Evolutionary conservation across 2,329 filamentous ascomycete species (phyloP).

Genomic region (Claviceps sp.): DNA sequence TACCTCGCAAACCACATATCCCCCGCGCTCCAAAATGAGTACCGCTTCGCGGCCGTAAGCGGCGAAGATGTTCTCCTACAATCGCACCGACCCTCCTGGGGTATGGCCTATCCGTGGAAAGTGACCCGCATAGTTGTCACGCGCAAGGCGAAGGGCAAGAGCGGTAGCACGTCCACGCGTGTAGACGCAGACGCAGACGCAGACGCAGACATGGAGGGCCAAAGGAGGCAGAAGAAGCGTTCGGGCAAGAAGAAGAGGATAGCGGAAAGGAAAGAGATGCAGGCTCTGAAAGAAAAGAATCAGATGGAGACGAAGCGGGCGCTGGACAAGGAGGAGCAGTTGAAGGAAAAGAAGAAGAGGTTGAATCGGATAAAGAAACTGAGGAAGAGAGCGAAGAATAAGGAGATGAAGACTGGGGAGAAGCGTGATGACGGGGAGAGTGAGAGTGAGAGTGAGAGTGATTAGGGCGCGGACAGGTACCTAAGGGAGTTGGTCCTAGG

Average conservation of each 20-base stretch:
- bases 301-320: conserved; percentile 24
- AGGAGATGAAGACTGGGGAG: conserved; percentile 35
- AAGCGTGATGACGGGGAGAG: background rate
- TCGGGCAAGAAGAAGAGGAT: conserved; percentile 48
- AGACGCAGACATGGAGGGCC: background rate
- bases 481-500: too few species aligned
- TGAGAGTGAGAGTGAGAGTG: background rate
- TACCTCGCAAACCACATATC: conserved; percentile 33
- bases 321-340: conserved; percentile 38
- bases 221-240: conserved; percentile 24
- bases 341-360: conserved; percentile 49
- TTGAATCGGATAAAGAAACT: conserved; percentile 47
- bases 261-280: conserved; percentile 31
- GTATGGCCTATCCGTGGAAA: conserved; percentile 47
- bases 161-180: background rate
- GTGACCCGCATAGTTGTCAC: conserved; percentile 24
- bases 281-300: conserved; percentile 27
- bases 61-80: conserved; percentile 35
- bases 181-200: conserved; percentile 9
- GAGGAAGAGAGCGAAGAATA: conserved; percentile 43
- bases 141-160: conserved; percentile 11
- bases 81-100: conserved; percentile 36
- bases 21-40: conserved; percentile 23
- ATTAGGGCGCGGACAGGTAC: too few species aligned
- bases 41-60: conserved; percentile 33